Percentiles rank a stretch among this genome's conserved stretches.
phyloP scores from a whole-genome alignment of 2,329 filamentous ascomycete species.

The Bimuria novae-zelandiae region DNA sequence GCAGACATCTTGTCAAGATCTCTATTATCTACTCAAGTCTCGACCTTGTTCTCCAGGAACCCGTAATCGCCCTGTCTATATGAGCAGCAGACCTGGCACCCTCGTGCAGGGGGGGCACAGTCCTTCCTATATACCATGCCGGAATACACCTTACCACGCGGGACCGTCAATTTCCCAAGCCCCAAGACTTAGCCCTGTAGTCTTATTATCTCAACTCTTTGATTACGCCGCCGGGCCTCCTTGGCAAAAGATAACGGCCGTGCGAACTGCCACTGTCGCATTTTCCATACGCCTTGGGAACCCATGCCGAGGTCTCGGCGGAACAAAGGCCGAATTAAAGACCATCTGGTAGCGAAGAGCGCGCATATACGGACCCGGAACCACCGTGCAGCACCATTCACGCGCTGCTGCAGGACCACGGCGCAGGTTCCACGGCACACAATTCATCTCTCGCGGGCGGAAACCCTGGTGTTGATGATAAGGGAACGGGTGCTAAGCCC shows the following conservation, averaged over 20 bases:
- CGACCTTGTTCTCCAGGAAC: background rate
- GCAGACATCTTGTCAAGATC: background rate
- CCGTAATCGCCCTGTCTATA: background rate
- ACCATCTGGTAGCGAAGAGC: background rate
- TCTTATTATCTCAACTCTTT: background rate
- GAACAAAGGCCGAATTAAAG: background rate
- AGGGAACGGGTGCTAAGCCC: background rate
- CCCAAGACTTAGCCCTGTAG: background rate
- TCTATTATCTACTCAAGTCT: background rate
- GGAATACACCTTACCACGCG: background rate
- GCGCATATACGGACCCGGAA: background rate
- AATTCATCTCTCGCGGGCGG: background rate
- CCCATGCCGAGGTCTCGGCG: slow-evolving; percentile 1
- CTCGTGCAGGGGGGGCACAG: background rate
- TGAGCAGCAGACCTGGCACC: background rate
- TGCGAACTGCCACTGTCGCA: background rate
- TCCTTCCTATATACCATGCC: background rate
- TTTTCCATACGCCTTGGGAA: background rate
- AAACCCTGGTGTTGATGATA: background rate
- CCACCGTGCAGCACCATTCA: background rate
- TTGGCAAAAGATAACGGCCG: slow-evolving; percentile 12
- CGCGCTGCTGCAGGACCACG: background rate
- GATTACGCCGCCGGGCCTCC: background rate
- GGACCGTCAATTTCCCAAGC: background rate
- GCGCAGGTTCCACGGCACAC: background rate